Evolutionary conservation across 495 filamentous ascomycete species (phyloP).

Genomic region (Chaetomidium leptoderma): DNA sequence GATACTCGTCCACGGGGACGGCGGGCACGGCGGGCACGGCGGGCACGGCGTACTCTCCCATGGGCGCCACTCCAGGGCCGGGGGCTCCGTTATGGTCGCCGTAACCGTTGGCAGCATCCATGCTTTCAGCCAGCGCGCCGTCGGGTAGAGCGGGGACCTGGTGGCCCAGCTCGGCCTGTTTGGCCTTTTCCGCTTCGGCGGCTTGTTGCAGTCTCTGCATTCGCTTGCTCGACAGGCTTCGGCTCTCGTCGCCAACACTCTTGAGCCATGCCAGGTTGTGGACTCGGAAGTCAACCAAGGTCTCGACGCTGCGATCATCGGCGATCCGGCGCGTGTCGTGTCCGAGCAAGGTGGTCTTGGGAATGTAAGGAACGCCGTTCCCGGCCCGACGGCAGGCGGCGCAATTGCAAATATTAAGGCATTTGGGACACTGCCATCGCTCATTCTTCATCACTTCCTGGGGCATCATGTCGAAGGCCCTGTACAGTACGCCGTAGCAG

Average conservation of each 20-base stretch:
- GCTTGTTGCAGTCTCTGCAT: slow-evolving; percentile 50
- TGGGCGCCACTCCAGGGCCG: slow-evolving; percentile 7
- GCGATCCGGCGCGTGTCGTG: slow-evolving; percentile 85
- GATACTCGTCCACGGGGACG: background rate
- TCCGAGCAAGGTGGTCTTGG: slow-evolving; percentile 76
- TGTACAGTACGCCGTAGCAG: slow-evolving; percentile 83
- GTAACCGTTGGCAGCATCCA: slow-evolving; percentile 34
- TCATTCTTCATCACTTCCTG: slow-evolving; percentile 70
- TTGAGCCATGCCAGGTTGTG: slow-evolving; percentile 78
- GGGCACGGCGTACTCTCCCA: slow-evolving; percentile 11
- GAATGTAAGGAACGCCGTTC: slow-evolving; percentile 61
- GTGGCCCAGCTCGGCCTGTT: slow-evolving; percentile 29
- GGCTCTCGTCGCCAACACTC: slow-evolving; percentile 46
- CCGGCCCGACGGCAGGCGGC: slow-evolving; percentile 59
- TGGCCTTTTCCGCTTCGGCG: slow-evolving; percentile 52
- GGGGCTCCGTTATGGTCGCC: slow-evolving; percentile 31
- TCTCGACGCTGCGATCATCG: slow-evolving; percentile 82
- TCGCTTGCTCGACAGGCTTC: slow-evolving; percentile 46
- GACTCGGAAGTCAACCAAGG: slow-evolving; percentile 75
- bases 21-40: no score
- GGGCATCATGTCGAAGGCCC: slow-evolving; percentile 84
- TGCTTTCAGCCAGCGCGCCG: slow-evolving; percentile 29
- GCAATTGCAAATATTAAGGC: slow-evolving; percentile 78
- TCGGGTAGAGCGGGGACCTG: slow-evolving; percentile 28
- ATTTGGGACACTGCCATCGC: slow-evolving; percentile 84